A percentile compares a stretch with the other conserved stretches of the same genome.
These are phyloP conservation scores for Conringia planisiliqua DNA, from an alignment of 345 rosid species.

Conservation along the genomic window DNA sequence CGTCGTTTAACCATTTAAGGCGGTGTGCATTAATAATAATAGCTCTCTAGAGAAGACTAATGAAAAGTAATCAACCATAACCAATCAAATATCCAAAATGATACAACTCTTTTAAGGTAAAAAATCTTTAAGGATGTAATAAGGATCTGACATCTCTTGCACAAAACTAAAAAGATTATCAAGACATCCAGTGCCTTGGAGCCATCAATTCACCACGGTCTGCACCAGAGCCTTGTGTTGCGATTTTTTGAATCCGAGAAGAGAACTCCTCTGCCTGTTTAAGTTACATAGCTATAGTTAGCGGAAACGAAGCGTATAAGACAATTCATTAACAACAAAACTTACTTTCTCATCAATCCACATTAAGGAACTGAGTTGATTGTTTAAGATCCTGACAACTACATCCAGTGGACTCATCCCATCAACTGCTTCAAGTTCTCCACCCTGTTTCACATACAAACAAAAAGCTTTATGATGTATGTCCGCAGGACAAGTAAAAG, in stretches of 20 bases:
- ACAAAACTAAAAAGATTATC: constrained; percentile 27
- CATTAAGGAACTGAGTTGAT: constrained; percentile 93
- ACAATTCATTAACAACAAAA: not conserved
- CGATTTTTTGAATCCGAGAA: constrained; percentile 69
- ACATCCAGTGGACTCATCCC: constrained; percentile 87
- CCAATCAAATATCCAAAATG: constrained; percentile 2
- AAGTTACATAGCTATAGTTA: not conserved
- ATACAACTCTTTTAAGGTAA: constrained; percentile 1
- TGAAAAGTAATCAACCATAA: not conserved
- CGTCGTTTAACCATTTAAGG: constrained; percentile 7
- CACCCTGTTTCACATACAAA: constrained; percentile 53
- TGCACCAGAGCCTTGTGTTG: constrained; percentile 61
- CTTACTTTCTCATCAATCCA: constrained; percentile 94
- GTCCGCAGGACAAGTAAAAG: not conserved
- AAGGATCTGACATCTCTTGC: not conserved
- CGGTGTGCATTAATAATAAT: not conserved
- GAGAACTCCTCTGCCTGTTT: constrained; percentile 92
- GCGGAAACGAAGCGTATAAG: not conserved
- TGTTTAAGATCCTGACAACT: constrained; percentile 86
- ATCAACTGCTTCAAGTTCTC: constrained; percentile 72
- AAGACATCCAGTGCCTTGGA: constrained; percentile 73
- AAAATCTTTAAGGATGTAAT: not conserved
- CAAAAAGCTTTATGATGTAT: not conserved
- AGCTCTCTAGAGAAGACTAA: not conserved
- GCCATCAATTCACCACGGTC: constrained; percentile 56